Base-by-base conservation (phyloP, 2,329 filamentous ascomycete species). In the Arthrobotrys conoides region DNA sequence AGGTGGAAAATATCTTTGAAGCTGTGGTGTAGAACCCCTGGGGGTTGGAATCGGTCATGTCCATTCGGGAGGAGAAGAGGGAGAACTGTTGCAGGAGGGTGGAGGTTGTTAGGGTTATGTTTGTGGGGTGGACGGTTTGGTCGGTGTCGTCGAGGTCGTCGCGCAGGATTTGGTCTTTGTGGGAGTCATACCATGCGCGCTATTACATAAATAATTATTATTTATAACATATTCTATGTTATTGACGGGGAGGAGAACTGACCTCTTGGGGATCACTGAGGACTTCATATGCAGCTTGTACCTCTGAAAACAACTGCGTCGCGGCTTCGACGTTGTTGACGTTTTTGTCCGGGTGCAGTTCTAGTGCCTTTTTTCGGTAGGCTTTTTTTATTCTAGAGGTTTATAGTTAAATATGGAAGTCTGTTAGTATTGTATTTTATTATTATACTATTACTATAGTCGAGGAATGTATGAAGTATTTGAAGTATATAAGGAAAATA, bases 181-280 rank as follows among this genome's bases (percentile, higher is more conserved):
- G 96, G 1, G 94, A 94, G 85, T 99, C 95, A 86, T 99, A 99
- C 96, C 96, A 99, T 36, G 94, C 92, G 81, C 96, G 90, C 84
- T 77, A 38, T 57, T 4, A 41, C 22, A 8, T 1, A 30, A 3
- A 30, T 30, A 30, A 6, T 6, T 30, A 30, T 30, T 30, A 30
- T n/a, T n/a, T n/a, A n/a, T n/a, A n/a, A n/a, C n/a, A n/a, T n/a
- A n/a, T n/a, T n/a, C n/a, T n/a, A n/a, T n/a, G n/a, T n/a, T n/a
- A n/a, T n/a, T n/a, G n/a, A n/a, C n/a, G n/a, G n/a, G n/a, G n/a
- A n/a, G n/a, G n/a, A 36, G 9, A 5, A 71, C 71, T 1, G n/a
- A 77, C 72, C 55, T 99, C 96, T 84, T 99, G 95, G 10, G 94
- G 91, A 84, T 99, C 96, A 0, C 94, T 97, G 0, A 99, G 89